A percentile compares a stretch with the other conserved stretches of the same genome.
These are phyloP conservation scores for Trapa bicornis DNA, from an alignment of 345 rosid genomes.

Conservation along the genomic window DNA sequence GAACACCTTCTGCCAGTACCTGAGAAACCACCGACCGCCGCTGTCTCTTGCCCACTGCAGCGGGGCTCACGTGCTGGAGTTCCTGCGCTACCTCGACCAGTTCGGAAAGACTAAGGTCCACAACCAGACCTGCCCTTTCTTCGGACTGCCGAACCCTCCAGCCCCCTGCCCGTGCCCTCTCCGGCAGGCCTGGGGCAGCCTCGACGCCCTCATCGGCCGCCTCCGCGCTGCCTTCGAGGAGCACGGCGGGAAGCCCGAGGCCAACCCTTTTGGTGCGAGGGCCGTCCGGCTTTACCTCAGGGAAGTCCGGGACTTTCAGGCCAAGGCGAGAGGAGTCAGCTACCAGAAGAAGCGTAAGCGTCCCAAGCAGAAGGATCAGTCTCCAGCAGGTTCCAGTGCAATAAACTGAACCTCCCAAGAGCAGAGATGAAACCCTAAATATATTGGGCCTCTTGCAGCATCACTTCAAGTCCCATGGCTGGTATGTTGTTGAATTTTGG, in stretches of 20 bases:
- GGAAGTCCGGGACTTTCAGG: slow-evolving; percentile 88
- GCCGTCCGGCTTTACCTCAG: slow-evolving; percentile 74
- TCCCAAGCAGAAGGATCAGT: slow-evolving; percentile 28
- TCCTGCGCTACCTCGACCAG: slow-evolving; percentile 63
- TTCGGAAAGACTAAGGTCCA: slow-evolving; percentile 75
- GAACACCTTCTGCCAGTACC: slow-evolving; percentile 88
- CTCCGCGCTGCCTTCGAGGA: slow-evolving; percentile 94
- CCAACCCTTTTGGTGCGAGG: slow-evolving; percentile 79
- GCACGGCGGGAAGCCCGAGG: slow-evolving; percentile 73
- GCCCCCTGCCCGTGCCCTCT: slow-evolving; percentile 90
- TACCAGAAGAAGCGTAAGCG: slow-evolving; percentile 79
- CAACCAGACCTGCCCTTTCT: slow-evolving; percentile 73
- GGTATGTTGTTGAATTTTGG: neutral
- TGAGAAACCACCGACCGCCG: slow-evolving; percentile 71
- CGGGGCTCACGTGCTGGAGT: slow-evolving; percentile 83
- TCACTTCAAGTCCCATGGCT: neutral
- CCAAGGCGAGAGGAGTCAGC: slow-evolving; percentile 90
- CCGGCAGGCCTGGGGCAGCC: slow-evolving; percentile 96
- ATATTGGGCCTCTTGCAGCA: too few relatives aligned
- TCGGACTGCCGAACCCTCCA: slow-evolving; percentile 80
- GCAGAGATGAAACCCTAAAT: neutral
- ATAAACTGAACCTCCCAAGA: neutral
- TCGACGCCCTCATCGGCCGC: slow-evolving; percentile 90
- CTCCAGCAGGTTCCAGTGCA: neutral
- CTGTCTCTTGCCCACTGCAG: slow-evolving; percentile 59